A percentile compares a stretch with the other conserved stretches of the same genome.
Evolutionary conservation across 371 early-diverging fungal genomes (phyloP).

Genomic region (Circinella minor): DNA sequence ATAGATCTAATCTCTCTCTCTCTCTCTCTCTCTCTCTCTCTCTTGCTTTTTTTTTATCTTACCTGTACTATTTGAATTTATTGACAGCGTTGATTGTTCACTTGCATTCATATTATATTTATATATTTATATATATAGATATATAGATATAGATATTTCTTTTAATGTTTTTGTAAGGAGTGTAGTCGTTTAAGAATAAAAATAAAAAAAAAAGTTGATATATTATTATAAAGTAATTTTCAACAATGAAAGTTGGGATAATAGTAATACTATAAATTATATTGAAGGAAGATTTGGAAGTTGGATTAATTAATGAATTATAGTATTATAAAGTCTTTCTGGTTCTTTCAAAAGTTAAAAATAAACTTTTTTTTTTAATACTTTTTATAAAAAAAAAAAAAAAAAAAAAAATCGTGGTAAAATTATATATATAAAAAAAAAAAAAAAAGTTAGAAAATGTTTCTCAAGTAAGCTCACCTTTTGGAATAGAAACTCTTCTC

Average conservation of each 20-base stretch:
- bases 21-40: not conserved
- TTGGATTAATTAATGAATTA: no score
- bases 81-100: not conserved
- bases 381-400: not conserved
- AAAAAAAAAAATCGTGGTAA: not conserved
- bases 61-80: not conserved
- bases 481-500: no score
- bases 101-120: slow-evolving; percentile 10
- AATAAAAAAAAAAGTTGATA: no score
- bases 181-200: not conserved
- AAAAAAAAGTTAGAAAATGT: not conserved
- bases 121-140: not conserved
- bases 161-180: not conserved
- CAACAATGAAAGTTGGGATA: no score
- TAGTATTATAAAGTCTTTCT: no score
- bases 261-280: no score
- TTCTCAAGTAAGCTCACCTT: no score
- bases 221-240: no score
- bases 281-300: no score
- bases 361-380: no score
- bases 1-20: not conserved
- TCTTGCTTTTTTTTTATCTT: not conserved
- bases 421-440: not conserved
- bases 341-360: no score
- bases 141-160: not conserved